phyloP scores from a whole-genome alignment of 192 early-diverging fungal genomes.

The Coemansia sp. region DNA sequence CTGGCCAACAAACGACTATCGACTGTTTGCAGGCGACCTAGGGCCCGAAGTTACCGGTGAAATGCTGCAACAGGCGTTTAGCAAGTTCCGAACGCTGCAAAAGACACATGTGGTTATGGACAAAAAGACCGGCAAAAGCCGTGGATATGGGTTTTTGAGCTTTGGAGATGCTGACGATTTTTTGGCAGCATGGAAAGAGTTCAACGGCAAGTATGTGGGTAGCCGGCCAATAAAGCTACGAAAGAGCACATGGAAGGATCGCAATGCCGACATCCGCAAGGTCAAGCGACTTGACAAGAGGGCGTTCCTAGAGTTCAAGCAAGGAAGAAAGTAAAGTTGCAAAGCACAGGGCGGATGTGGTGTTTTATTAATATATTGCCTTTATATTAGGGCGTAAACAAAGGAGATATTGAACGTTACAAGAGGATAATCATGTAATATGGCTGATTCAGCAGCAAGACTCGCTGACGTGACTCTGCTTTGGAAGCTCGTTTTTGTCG shows the following conservation, averaged over 20 bases:
- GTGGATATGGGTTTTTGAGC: conserved; percentile 93
- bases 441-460: conserved; percentile 32
- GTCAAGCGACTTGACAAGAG: conserved; percentile 47
- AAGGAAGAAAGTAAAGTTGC: conserved; percentile 17
- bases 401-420: no score
- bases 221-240: conserved; percentile 91
- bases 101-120: conserved; percentile 83
- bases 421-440: background rate
- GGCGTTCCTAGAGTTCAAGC: conserved; percentile 39
- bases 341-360: background rate
- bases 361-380: background rate
- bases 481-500: conserved; percentile 3
- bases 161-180: conserved; percentile 91
- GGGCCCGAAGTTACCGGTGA: conserved; percentile 93
- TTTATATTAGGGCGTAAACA: no score
- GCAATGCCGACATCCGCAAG: conserved; percentile 73
- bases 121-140: conserved; percentile 80
- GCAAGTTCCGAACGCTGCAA: conserved; percentile 83
- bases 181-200: conserved; percentile 89
- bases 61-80: conserved; percentile 73
- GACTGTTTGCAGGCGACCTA: conserved; percentile 91
- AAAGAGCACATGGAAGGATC: conserved; percentile 91
- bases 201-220: conserved; percentile 97
- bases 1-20: conserved; percentile 90
- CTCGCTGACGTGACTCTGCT: conserved; percentile 34